Base-by-base conservation (phyloP, 129 eudicot species). In the Apium graveolens region DNA sequence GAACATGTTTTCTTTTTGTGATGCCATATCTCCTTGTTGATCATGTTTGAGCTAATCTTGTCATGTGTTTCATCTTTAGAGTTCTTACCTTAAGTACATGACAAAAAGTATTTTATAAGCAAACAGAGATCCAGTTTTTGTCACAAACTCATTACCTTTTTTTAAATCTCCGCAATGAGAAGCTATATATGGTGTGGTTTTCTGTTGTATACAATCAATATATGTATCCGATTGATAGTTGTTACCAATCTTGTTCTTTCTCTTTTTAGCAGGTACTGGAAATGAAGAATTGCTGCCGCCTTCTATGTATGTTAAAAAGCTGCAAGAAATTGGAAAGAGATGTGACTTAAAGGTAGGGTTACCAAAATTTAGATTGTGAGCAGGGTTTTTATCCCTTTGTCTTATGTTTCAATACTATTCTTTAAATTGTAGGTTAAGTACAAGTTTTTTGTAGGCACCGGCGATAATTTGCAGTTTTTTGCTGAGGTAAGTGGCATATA, bases 281-380 rank as follows among this genome's bases (percentile, higher is more conserved):
- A 88, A 83, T 75, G 26, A 73, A 70, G 86, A 83, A 76, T 68
- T 49, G 69, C 78, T 75, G 55, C 82, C 88, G 68, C 81, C 87
- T 51, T 83, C 96, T 78, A 78, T 89, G 79, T 89, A 83, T 55
- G 86, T 91, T 42, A 83, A 88, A 38, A 96, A 84, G 63, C 91
- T 93, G 77, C 97, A 90, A 68, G 94, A 93, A 87, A 93, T 93
- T 83, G 94, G 91, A 82, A 86, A 86, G 73, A 89, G 87, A 86
- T 90, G 97, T 74, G 83, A 85, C 76, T 87, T 90, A 55, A 87
- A 89, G 97, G 98, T 93, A 79, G 75, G 80, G 31, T 20, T 41
- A 27, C 63, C 46, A 42, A 48, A 38, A 66, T 76, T 70, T 35
- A 35, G 21, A 63, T 77, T 45, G 48, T 42, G 70, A 62, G 53